Percentiles rank a stretch among this genome's conserved stretches.
These are phyloP conservation scores for Knoxdaviesia capensis DNA, from an alignment of 2,329 filamentous ascomycete genomes.

Conservation along the genomic window DNA sequence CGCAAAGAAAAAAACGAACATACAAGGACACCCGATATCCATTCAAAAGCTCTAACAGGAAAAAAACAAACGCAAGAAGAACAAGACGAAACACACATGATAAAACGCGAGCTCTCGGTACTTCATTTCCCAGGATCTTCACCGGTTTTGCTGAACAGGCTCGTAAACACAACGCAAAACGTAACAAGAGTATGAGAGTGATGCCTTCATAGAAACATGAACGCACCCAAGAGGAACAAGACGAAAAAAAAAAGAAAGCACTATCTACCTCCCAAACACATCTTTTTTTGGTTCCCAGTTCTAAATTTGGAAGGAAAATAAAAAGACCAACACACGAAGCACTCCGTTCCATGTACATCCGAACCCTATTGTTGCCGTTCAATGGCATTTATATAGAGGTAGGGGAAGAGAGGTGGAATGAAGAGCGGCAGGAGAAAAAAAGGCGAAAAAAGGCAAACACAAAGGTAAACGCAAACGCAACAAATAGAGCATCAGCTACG, in stretches of 20 bases:
- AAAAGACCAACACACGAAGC: too few species aligned
- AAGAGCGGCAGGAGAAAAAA: too few species aligned
- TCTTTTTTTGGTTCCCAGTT: not conserved
- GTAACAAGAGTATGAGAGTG: slow-evolving; percentile 2
- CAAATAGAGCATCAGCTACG: not conserved
- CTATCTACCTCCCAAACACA: slow-evolving; percentile 4
- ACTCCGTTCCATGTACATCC: too few species aligned
- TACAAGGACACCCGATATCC: not conserved
- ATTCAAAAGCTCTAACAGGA: not conserved
- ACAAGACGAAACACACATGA: not conserved
- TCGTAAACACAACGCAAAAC: slow-evolving; percentile 2
- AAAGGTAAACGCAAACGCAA: not conserved
- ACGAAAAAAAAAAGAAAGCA: slow-evolving; percentile 1
- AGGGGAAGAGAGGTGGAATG: too few species aligned
- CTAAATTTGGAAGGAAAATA: too few species aligned
- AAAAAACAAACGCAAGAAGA: not conserved
- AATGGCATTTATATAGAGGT: too few species aligned
- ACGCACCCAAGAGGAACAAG: not conserved
- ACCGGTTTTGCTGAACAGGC: not conserved
- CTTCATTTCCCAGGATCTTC: too few species aligned
- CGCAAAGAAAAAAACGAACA: not conserved
- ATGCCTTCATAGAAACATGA: not conserved
- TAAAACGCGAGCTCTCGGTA: too few species aligned
- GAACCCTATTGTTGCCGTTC: too few species aligned
- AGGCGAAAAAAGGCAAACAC: not conserved